Evolutionary conservation across 2,329 filamentous ascomycete genomes (phyloP).

Genomic region (Leptographium flavum): DNA sequence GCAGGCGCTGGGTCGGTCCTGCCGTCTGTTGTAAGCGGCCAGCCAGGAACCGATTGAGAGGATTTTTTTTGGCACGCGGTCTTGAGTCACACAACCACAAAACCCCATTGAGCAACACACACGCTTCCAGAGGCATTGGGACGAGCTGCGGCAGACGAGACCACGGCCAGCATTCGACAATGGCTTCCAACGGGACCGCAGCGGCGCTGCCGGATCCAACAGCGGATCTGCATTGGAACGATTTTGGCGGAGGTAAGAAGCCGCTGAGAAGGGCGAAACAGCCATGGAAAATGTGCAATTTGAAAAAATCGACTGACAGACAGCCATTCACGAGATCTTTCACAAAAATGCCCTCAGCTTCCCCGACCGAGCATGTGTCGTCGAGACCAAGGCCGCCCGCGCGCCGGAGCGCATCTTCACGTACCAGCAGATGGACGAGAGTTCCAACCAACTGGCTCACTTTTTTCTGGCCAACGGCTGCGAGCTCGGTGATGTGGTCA

Average conservation of each 20-base stretch:
- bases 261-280: no score
- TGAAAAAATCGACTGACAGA: no score
- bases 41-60: no score
- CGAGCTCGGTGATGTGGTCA: constrained; percentile 72
- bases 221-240: constrained; percentile 9
- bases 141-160: no score
- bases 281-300: no score
- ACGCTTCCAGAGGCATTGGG: no score
- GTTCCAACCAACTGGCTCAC: constrained; percentile 67
- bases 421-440: constrained; percentile 76
- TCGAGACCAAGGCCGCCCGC: constrained; percentile 30
- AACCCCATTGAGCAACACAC: no score
- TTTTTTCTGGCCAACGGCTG: constrained; percentile 62
- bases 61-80: no score
- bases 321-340: constrained; percentile 57
- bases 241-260: constrained; percentile 8
- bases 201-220: constrained; percentile 6
- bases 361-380: constrained; percentile 43
- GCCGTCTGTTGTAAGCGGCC: neutral
- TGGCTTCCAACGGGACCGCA: no score
- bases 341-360: constrained; percentile 48
- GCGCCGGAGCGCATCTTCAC: constrained; percentile 55
- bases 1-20: neutral
- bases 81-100: no score
- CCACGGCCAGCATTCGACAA: no score